Base-by-base conservation (phyloP, 768 basidiomycete species). In the Boletus sp. region DNA sequence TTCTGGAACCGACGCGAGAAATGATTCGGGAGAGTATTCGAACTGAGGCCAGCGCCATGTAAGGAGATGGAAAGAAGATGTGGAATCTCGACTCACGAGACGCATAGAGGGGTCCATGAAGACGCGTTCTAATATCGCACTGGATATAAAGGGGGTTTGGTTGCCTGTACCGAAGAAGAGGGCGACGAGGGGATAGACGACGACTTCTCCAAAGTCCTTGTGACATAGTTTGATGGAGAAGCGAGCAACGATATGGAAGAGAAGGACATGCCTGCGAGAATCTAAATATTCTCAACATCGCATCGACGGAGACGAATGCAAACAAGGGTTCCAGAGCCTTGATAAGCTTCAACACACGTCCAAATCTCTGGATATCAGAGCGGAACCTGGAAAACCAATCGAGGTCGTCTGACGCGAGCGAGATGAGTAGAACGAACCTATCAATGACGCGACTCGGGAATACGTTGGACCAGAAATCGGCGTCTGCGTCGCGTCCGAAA, bases 1-100 rank as follows among this genome's bases (percentile, higher is more conserved):
- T 14, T 58, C 48, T 3, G 51, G 51, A 15, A 59, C 37, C 1
- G 56, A 58, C 4, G 49, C 59, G 23, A 61, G 60, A 17, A 56
- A 56, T 27, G 55, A 53, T 15, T 56, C 42, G n/a, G 46, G 10
- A 25, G 50, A 50, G 47, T 55, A 47, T 25, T 56, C 54, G 9
- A 54, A 54, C 54, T 46, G 17, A 19, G 39, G 14, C 21, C 17
- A 21, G 33, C 3, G 19, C 1, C 1, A 3, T 38, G 30, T 27
- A 32, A 41, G 21, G 5, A 15, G 2, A 33, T 7, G 23, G 21
- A 25, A 23, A 4, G 46, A 34, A 4, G 15, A 19, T 15, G 9
- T n/a, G 1, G 8, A 32, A 19, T 39, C n/a, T 40, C 19, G 27
- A 46, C 54, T 35, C 25, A 53, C 43, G 37, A 55, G 38, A 15